These are phyloP conservation scores for Ceratocystis papillata DNA, from an alignment of 2,329 filamentous ascomycete genomes.

Conservation along the genomic window DNA sequence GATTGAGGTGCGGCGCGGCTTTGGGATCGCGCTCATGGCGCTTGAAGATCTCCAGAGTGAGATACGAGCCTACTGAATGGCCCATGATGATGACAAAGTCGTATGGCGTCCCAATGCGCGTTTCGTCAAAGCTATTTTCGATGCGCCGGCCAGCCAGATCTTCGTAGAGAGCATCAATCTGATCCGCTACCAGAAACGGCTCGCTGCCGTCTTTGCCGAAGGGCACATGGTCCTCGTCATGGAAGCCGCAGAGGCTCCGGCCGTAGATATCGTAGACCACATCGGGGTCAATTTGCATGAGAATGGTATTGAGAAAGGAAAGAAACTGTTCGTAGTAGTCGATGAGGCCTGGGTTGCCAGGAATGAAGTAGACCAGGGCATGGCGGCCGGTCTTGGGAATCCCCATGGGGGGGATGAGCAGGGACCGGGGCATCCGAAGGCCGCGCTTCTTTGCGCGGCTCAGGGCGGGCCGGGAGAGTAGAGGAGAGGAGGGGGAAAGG, in stretches of 20 bases:
- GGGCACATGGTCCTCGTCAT: constrained; percentile 41
- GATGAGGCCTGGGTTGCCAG: constrained; percentile 66
- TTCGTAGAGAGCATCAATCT: constrained; percentile 39
- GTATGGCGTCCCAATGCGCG: constrained; percentile 35
- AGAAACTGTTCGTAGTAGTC: constrained; percentile 63
- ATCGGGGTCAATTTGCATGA: constrained; percentile 37
- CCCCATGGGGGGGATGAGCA: constrained; percentile 28
- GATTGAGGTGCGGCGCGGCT: constrained; percentile 33
- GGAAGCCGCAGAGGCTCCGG: constrained; percentile 48
- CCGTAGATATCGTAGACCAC: constrained; percentile 46
- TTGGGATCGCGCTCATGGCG: constrained; percentile 38
- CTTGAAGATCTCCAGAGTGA: constrained; percentile 56
- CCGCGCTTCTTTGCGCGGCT: constrained; percentile 22
- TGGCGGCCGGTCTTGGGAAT: constrained; percentile 27
- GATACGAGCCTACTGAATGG: constrained; percentile 65
- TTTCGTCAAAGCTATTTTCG: constrained; percentile 27
- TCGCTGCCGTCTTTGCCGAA: constrained; percentile 33
- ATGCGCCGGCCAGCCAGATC: constrained; percentile 32
- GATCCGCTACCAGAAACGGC: constrained; percentile 44
- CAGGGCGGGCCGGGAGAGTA: constrained; percentile 5
- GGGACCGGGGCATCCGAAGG: constrained; percentile 19
- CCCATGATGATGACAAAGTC: constrained; percentile 56
- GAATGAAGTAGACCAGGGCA: constrained; percentile 58
- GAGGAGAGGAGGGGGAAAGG: background rate
- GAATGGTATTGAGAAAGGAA: constrained; percentile 42